Conservation (phyloP, 2,329 filamentous ascomycete species). For the Penicillium frequentans region DNA sequence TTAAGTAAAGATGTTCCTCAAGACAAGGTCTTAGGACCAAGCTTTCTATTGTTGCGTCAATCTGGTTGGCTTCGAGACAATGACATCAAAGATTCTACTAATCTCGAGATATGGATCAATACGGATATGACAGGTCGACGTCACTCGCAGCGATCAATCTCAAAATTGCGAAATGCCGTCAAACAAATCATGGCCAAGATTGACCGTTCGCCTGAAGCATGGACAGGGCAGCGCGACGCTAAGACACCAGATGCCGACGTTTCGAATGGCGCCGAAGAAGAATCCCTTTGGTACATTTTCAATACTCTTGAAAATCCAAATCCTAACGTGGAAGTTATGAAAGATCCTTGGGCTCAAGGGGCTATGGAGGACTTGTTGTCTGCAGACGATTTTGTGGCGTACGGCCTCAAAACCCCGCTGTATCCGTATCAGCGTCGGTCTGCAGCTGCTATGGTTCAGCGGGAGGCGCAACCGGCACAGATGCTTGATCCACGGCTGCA, state of each 20-base stretch:
- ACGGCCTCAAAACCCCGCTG: constrained; percentile 57
- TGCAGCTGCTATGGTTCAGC: constrained; percentile 79
- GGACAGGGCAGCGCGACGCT: constrained; percentile 32
- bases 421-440: constrained; percentile 80
- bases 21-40: constrained; percentile 16
- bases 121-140: constrained; percentile 41
- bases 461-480: constrained; percentile 65
- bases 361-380: constrained; percentile 41
- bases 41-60: constrained; percentile 30
- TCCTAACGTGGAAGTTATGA: constrained; percentile 31
- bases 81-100: constrained; percentile 14
- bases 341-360: constrained; percentile 31
- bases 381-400: constrained; percentile 21
- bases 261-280: constrained; percentile 33
- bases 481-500: constrained; percentile 74
- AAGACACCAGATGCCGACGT: constrained; percentile 5
- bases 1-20: not conserved
- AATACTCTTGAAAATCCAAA: constrained; percentile 47
- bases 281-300: constrained; percentile 53
- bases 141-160: constrained; percentile 34
- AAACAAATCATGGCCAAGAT: constrained; percentile 41
- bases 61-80: constrained; percentile 38
- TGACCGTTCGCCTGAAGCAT: constrained; percentile 40
- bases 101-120: constrained; percentile 40
- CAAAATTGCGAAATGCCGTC: constrained; percentile 35